Conservation (phyloP, 139 green algal genomes). For the Coelastrella sp. region DNA sequence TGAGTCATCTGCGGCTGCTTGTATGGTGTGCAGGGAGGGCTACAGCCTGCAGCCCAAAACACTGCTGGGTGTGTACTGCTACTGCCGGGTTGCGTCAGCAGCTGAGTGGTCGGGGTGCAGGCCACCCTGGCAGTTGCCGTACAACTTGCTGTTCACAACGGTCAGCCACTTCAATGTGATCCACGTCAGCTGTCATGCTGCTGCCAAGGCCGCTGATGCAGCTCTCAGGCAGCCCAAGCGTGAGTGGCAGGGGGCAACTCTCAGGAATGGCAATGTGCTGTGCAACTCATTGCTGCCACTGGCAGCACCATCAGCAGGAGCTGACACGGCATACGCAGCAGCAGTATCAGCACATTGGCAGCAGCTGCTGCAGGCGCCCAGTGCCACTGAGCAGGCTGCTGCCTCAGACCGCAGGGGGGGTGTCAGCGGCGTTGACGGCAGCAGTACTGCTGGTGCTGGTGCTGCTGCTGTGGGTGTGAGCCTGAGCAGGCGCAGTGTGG, state of each 20-base stretch:
- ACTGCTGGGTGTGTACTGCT: constrained; percentile 70
- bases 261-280: constrained; percentile 76
- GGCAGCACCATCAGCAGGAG: neutral
- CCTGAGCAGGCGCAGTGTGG: neutral
- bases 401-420: neutral
- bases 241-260: constrained; percentile 77
- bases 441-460: neutral
- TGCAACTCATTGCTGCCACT: constrained; percentile 78
- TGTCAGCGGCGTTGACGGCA: neutral
- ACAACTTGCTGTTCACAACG: constrained; percentile 36
- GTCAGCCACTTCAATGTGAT: constrained; percentile 80
- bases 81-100: constrained; percentile 49
- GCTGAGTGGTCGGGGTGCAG: constrained; percentile 31
- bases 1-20: constrained; percentile 38
- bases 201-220: constrained; percentile 66
- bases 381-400: constrained; percentile 8
- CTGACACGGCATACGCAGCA: constrained; percentile 50
- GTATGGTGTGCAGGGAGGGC: constrained; percentile 73
- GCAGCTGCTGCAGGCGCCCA: constrained; percentile 30
- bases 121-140: constrained; percentile 24
- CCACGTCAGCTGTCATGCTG: constrained; percentile 70
- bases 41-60: constrained; percentile 61
- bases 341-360: constrained; percentile 60
- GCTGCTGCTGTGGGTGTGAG: neutral
- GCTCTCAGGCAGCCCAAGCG: constrained; percentile 65